Conservation (phyloP, 352 stramenopile genomes). For the Pythium chondricola region DNA sequence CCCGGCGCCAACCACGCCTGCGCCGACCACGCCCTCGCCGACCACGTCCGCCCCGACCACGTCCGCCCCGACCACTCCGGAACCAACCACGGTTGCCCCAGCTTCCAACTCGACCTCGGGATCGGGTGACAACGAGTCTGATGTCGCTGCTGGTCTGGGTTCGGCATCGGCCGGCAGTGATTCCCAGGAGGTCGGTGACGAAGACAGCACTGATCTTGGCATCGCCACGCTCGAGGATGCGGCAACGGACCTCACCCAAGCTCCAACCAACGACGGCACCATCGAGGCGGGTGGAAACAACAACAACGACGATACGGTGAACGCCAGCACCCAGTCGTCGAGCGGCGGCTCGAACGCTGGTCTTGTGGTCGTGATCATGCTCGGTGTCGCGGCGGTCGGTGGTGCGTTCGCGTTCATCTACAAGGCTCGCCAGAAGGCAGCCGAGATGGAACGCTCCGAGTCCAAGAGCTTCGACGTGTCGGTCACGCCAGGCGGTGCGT, state of each 20-base stretch:
- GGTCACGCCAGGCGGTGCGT: constrained; percentile 48
- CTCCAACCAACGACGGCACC: background rate
- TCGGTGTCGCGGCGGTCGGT: constrained; percentile 32
- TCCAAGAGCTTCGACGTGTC: constrained; percentile 42
- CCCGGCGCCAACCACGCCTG: constrained; percentile 1
- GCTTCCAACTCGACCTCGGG: constrained; percentile 10
- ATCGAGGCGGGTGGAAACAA: background rate
- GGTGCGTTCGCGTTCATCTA: constrained; percentile 76
- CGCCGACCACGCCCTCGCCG: constrained; percentile 7
- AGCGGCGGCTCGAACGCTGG: constrained; percentile 8
- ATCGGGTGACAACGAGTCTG: constrained; percentile 6
- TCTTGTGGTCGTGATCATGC: constrained; percentile 24
- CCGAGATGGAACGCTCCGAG: constrained; percentile 45
- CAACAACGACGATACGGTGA: constrained; percentile 9
- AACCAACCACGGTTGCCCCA: constrained; percentile 8
- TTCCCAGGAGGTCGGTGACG: constrained; percentile 14
- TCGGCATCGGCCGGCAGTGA: background rate
- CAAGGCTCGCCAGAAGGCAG: constrained; percentile 59
- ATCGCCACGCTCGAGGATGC: background rate
- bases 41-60: constrained; percentile 12
- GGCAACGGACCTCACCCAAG: background rate
- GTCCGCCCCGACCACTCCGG: constrained; percentile 16
- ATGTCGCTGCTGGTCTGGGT: background rate
- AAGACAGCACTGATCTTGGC: background rate
- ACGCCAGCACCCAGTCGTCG: constrained; percentile 35